phyloP scores from a whole-genome alignment of 2,329 filamentous ascomycete species.

The Fusarium veterinarium region DNA sequence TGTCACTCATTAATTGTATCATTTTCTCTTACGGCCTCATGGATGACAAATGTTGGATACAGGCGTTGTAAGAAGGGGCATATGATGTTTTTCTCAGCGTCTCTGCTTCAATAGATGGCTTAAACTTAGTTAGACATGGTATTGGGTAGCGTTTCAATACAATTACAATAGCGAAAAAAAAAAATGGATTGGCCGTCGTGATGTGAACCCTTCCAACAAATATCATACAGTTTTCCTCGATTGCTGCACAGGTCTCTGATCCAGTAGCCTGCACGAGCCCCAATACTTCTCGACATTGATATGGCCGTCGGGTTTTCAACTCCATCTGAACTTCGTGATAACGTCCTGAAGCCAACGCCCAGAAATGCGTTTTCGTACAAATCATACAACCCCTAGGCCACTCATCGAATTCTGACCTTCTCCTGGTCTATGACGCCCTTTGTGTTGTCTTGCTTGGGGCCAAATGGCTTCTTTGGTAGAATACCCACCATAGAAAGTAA shows the following conservation, averaged over 20 bases:
- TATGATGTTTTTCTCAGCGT: slow-evolving; percentile 39
- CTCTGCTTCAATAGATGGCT: slow-evolving; percentile 28
- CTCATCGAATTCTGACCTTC: slow-evolving; percentile 47
- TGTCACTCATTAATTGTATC: slow-evolving; percentile 61
- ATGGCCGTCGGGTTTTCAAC: slow-evolving; percentile 2
- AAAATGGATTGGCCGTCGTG: slow-evolving; percentile 4
- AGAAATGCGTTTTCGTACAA: slow-evolving; percentile 42
- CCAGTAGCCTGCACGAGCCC: neutral
- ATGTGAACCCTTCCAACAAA: neutral
- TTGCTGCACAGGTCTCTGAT: neutral
- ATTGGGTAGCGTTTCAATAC: slow-evolving; percentile 39
- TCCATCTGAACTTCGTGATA: slow-evolving; percentile 12
- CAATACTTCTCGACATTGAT: neutral
- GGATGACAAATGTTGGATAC: slow-evolving; percentile 36
- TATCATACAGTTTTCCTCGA: slow-evolving; percentile 29
- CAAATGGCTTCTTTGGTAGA: slow-evolving; percentile 53
- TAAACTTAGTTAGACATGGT: slow-evolving; percentile 42
- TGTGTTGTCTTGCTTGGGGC: slow-evolving; percentile 43
- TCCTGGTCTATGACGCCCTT: slow-evolving; percentile 44
- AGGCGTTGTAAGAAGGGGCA: slow-evolving; percentile 36
- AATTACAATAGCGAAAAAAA: slow-evolving; percentile 33
- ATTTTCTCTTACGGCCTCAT: slow-evolving; percentile 32
- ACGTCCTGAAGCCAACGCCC: slow-evolving; percentile 44
- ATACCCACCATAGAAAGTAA: slow-evolving; percentile 80
- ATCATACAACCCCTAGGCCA: slow-evolving; percentile 42